phyloP scores from a whole-genome alignment of 352 stramenopile species.

The Phytophthora cryptogea region DNA sequence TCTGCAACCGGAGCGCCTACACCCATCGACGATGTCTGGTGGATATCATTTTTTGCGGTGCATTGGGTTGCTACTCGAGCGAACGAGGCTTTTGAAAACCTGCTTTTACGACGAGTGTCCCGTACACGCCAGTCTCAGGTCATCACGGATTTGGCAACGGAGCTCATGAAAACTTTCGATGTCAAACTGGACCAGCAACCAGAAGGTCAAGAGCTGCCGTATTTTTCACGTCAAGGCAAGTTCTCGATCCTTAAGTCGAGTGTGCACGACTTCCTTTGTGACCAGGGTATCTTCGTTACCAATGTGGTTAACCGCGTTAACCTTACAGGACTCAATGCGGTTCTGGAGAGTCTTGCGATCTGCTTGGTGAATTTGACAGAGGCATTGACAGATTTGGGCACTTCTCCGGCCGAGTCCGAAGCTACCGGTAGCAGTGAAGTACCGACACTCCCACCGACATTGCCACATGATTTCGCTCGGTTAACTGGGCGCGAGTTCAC shows the following conservation, averaged over 20 bases:
- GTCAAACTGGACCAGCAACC: constrained; percentile 17
- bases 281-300: constrained; percentile 32
- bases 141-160: constrained; percentile 28
- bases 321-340: constrained; percentile 27
- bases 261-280: constrained; percentile 39
- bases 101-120: constrained; percentile 22
- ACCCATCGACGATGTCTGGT: constrained; percentile 43
- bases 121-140: constrained; percentile 13
- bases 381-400: constrained; percentile 34
- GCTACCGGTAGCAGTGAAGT: constrained; percentile 2
- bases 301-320: constrained; percentile 28
- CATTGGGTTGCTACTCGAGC: constrained; percentile 45
- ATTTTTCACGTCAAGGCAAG: constrained; percentile 17
- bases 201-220: constrained; percentile 5
- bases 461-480: constrained; percentile 43
- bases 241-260: constrained; percentile 33
- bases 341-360: constrained; percentile 31
- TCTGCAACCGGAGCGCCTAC: background rate
- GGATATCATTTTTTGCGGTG: constrained; percentile 52
- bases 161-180: constrained; percentile 36
- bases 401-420: constrained; percentile 7
- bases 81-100: constrained; percentile 32
- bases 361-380: constrained; percentile 37
- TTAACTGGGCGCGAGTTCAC: constrained; percentile 44
- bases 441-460: constrained; percentile 22